phyloP scores from a whole-genome alignment of 2,329 filamentous ascomycete species.

The Colletotrichum salicis region DNA sequence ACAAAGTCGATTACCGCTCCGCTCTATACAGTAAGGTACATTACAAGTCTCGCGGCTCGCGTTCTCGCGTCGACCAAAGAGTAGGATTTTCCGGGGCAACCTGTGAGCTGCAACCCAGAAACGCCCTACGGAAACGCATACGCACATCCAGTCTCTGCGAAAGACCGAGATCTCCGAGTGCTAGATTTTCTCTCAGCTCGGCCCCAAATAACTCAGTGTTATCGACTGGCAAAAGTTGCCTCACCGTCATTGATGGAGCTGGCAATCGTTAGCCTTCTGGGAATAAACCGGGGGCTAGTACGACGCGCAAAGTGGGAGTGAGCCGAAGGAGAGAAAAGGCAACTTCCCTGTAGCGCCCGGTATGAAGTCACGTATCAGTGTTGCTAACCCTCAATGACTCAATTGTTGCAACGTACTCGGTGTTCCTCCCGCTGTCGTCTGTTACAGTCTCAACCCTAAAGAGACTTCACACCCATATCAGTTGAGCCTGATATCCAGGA shows the following conservation, averaged over 20 bases:
- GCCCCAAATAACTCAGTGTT: not conserved
- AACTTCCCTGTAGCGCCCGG: too few species aligned
- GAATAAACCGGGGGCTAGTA: slow-evolving; percentile 4
- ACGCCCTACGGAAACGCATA: not conserved
- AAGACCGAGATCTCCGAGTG: slow-evolving; percentile 1
- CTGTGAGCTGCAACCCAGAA: not conserved
- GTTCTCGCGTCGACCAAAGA: not conserved
- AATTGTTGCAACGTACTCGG: not conserved
- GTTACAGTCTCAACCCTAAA: not conserved
- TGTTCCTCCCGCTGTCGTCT: not conserved
- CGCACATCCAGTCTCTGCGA: not conserved
- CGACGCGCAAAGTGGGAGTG: not conserved
- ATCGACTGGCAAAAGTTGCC: not conserved
- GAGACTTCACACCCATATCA: not conserved
- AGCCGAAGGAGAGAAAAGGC: not conserved
- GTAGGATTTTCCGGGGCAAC: too few species aligned
- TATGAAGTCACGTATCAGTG: slow-evolving; percentile 7
- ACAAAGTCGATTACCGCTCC: not conserved
- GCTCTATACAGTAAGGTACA: not conserved
- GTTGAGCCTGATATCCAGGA: not conserved
- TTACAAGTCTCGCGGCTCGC: not conserved
- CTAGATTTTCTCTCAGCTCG: not conserved
- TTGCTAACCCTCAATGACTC: not conserved
- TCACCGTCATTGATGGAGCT: not conserved
- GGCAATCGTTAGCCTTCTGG: not conserved